Evolutionary conservation across 192 early-diverging fungal genomes (phyloP).

Genomic region (Geranomyces variabilis): DNA sequence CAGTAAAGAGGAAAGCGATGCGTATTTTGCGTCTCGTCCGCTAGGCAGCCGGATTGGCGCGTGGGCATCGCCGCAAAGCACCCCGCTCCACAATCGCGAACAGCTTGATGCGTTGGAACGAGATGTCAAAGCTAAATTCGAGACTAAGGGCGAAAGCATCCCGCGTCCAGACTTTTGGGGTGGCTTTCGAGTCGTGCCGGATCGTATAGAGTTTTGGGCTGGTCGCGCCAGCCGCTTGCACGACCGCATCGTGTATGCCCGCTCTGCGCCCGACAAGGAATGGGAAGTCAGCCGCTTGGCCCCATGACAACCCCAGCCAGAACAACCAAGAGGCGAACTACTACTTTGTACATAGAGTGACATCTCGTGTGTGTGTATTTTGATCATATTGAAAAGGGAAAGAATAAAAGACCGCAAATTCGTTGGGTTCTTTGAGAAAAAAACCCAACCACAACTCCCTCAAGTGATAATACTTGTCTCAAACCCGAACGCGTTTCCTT

Average conservation of each 20-base stretch:
- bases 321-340: neutral
- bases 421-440: neutral
- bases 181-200: constrained; percentile 51
- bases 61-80: constrained; percentile 49
- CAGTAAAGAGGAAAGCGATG: constrained; percentile 42
- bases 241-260: constrained; percentile 39
- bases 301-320: constrained; percentile 28
- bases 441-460: neutral
- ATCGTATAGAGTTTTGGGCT: constrained; percentile 61
- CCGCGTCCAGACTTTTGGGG: constrained; percentile 56
- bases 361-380: neutral
- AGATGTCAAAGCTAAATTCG: constrained; percentile 36
- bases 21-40: constrained; percentile 51
- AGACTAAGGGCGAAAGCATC: constrained; percentile 30
- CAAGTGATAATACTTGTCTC: neutral
- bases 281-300: constrained; percentile 33
- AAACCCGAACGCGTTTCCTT: constrained; percentile 25
- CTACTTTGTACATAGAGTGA: neutral
- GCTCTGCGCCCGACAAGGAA: neutral
- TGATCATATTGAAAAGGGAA: constrained; percentile 2
- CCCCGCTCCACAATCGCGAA: constrained; percentile 25
- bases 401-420: neutral
- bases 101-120: constrained; percentile 34
- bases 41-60: constrained; percentile 46
- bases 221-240: constrained; percentile 49